Evolutionary conservation across 1,284 basidiomycete genomes (phyloP).

Genomic region (Somion occarium): DNA sequence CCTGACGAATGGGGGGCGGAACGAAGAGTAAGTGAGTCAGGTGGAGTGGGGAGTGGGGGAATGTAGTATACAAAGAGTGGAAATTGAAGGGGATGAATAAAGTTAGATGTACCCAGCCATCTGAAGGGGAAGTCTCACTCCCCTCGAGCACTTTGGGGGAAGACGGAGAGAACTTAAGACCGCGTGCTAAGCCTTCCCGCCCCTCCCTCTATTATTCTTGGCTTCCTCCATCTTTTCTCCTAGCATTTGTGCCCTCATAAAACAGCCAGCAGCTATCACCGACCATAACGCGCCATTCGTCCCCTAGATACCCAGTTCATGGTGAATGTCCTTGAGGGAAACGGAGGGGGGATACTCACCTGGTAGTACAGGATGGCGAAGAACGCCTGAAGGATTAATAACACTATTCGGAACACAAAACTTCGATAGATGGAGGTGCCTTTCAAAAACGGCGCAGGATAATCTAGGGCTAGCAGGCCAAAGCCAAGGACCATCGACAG

Average conservation of each 20-base stretch:
- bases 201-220: slow-evolving; percentile 57
- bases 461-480: slow-evolving; percentile 60
- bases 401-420: slow-evolving; percentile 55
- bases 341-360: slow-evolving; percentile 37
- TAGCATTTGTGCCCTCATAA: slow-evolving; percentile 53
- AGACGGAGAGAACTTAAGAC: slow-evolving; percentile 13
- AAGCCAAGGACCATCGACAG: slow-evolving; percentile 56
- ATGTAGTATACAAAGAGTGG: neutral
- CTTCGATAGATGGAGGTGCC: slow-evolving; percentile 57
- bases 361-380: slow-evolving; percentile 76
- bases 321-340: neutral
- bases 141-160: slow-evolving; percentile 15
- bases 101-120: slow-evolving; percentile 24
- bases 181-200: slow-evolving; percentile 45
- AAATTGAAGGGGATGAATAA: slow-evolving; percentile 5
- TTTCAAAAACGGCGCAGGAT: slow-evolving; percentile 57
- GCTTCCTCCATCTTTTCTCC: slow-evolving; percentile 66
- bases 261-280: slow-evolving; percentile 61
- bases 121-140: slow-evolving; percentile 12
- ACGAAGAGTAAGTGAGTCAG: slow-evolving; percentile 2
- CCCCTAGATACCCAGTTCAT: slow-evolving; percentile 40
- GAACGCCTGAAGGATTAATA: slow-evolving; percentile 62
- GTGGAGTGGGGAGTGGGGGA: neutral
- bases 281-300: slow-evolving; percentile 74
- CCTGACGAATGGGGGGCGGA: slow-evolving; percentile 14